Evolutionary conservation across 352 stramenopile species (phyloP).

Genomic region (Peronospora destructor): DNA sequence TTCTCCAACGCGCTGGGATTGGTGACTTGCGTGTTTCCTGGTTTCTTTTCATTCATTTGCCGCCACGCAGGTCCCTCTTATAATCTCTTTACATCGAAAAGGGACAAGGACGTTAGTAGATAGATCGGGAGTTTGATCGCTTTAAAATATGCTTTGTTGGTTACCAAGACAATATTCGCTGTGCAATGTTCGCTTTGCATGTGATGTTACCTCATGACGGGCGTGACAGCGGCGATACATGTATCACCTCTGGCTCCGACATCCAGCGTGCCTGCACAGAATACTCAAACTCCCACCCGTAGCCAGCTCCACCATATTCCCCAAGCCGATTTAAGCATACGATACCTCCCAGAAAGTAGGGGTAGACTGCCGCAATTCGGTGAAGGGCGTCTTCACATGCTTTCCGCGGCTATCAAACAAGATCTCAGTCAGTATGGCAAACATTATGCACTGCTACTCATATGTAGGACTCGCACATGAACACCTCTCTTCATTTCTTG

Average conservation of each 20-base stretch:
- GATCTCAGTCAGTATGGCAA: slow-evolving; percentile 1
- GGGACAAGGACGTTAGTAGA: slow-evolving; percentile 36
- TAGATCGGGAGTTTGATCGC: slow-evolving; percentile 29
- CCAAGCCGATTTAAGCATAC: slow-evolving; percentile 70
- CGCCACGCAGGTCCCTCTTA: slow-evolving; percentile 20
- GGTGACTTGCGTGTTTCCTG: slow-evolving; percentile 13
- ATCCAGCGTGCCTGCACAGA: slow-evolving; percentile 58
- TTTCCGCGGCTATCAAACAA: slow-evolving; percentile 38
- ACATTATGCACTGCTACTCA: background rate
- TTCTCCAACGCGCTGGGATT: slow-evolving; percentile 2
- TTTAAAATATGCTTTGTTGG: slow-evolving; percentile 30
- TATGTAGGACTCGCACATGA: slow-evolving; percentile 38
- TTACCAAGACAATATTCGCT: background rate
- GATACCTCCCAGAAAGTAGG: slow-evolving; percentile 67
- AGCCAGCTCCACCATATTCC: slow-evolving; percentile 64
- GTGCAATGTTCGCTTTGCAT: slow-evolving; percentile 3
- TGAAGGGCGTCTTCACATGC: slow-evolving; percentile 51
- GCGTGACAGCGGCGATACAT: slow-evolving; percentile 35
- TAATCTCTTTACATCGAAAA: slow-evolving; percentile 36
- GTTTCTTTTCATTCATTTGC: slow-evolving; percentile 24
- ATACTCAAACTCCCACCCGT: slow-evolving; percentile 72
- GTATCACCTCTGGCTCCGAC: slow-evolving; percentile 40
- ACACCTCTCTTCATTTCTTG: slow-evolving; percentile 70
- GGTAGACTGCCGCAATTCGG: slow-evolving; percentile 48
- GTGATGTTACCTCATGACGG: slow-evolving; percentile 14